Base-by-base conservation (phyloP, 2,329 filamentous ascomycete genomes). In the Aspergillus piperis region DNA sequence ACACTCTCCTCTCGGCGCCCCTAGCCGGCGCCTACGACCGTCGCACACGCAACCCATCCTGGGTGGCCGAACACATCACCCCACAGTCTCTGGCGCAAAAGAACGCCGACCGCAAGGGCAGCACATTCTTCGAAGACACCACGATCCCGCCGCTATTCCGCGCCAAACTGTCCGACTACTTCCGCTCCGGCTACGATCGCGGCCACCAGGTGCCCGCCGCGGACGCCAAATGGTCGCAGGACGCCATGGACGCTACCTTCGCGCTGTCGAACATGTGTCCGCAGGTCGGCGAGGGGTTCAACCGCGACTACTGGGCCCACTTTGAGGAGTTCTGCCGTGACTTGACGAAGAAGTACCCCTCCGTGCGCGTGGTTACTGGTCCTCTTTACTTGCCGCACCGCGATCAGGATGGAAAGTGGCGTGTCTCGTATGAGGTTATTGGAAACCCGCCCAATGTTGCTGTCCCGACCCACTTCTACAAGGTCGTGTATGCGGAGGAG, bases 381-480 rank as follows among this genome's bases (percentile, higher is more conserved):
- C 95, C 95, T 2, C 79, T 99, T 47, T 99, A 99, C 78, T 85
- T 99, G 21, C 95, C 95, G 8, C 90, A 90, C 76, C 86, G 88
- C 62, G 92, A 96, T 66, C 83, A 88, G 4, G 95, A 98, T 80
- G 90, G 90, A 69, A 98, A 98, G 82, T 99, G 93, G 92, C 89
- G 92, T 67, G 92, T 97, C 60, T 88, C 84, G 62, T 98, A 99
- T 81, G 95, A 99, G 81, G 90, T 99, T 61, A 96, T 99, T 69
- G 95, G 95, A 41, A 90, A 84, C 73, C 95, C 95, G 66, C 94
- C 95, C 7, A 96, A 92, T 71, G 90, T 99, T 58, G 93, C 95
- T 25, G 95, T 99, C 56, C 95, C 95, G 3, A 99, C 95, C 21
- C 95, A 99, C 77, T 99, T 99, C 80, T 99, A 96, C 85, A 99